Conservation (phyloP, 139 green algal species). For the Micractinium sp. region DNA sequence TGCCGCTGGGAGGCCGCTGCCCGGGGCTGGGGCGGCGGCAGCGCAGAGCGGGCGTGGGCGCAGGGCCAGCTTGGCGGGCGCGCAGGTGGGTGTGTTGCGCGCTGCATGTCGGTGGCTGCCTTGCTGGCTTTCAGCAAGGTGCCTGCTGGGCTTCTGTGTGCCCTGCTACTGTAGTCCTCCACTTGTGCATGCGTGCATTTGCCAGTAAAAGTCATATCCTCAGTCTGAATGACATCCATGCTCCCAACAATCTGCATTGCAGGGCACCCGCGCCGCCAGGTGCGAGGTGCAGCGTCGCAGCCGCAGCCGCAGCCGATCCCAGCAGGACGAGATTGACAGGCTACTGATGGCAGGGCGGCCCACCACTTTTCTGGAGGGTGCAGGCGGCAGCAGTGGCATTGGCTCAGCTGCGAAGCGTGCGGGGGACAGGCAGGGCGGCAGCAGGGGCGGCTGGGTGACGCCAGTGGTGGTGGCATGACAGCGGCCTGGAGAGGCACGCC, state of each 20-base stretch:
- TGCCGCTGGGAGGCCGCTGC: neutral
- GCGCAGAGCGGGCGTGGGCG: neutral
- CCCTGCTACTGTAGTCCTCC: neutral
- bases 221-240: no score
- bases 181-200: neutral
- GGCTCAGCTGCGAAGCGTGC: neutral
- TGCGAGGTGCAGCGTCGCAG: neutral
- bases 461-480: neutral
- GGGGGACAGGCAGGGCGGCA: neutral
- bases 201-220: no score
- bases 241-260: neutral
- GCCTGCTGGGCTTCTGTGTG: neutral
- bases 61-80: neutral
- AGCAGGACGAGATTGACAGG: conserved; percentile 8
- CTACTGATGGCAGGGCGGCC: conserved; percentile 7
- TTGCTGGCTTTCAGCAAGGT: neutral
- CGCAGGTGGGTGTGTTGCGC: neutral
- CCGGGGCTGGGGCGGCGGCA: neutral
- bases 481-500: no score
- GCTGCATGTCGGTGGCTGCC: neutral
- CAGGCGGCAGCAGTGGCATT: neutral
- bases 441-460: neutral
- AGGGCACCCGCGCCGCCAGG: neutral
- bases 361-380: neutral
- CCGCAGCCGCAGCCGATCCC: conserved; percentile 8